Percentiles rank a stretch among this genome's conserved stretches.
These are phyloP conservation scores for Peziza echinospora DNA, from an alignment of 495 filamentous ascomycete species.

Conservation along the genomic window DNA sequence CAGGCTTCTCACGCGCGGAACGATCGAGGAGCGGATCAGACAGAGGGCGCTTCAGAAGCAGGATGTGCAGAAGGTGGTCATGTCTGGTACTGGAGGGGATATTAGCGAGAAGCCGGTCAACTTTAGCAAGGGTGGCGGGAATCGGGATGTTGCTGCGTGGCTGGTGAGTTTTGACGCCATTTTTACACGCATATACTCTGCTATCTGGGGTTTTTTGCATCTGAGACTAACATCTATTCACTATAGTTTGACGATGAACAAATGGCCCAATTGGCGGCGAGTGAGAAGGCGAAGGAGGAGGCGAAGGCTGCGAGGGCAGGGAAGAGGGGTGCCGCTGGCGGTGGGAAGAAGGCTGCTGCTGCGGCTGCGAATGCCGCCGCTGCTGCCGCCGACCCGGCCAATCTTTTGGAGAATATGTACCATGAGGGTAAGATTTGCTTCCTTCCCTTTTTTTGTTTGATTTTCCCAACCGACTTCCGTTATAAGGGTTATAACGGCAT, in stretches of 20 bases:
- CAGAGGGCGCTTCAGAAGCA: conserved; percentile 97
- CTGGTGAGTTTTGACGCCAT: conserved; percentile 15
- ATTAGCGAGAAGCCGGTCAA: conserved; percentile 32
- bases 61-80: conserved; percentile 96
- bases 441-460: neutral
- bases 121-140: conserved; percentile 22
- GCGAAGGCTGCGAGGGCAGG: conserved; percentile 19
- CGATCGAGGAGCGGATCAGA: conserved; percentile 95
- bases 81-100: conserved; percentile 63
- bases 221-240: neutral
- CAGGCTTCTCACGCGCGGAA: conserved; percentile 87
- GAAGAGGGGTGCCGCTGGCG: conserved; percentile 55
- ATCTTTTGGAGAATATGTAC: conserved; percentile 81
- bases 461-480: no score
- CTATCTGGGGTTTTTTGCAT: no score
- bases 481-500: no score
- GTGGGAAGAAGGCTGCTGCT: conserved; percentile 31
- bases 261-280: conserved; percentile 24
- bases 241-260: conserved; percentile 13
- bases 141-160: conserved; percentile 19
- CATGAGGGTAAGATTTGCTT: conserved; percentile 56
- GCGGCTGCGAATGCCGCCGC: conserved; percentile 26
- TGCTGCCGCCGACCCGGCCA: conserved; percentile 23
- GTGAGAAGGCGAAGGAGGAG: conserved; percentile 18
- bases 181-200: no score